Evolutionary conservation across 2,329 filamentous ascomycete genomes (phyloP).

Genomic region (Aspergillus ruber): DNA sequence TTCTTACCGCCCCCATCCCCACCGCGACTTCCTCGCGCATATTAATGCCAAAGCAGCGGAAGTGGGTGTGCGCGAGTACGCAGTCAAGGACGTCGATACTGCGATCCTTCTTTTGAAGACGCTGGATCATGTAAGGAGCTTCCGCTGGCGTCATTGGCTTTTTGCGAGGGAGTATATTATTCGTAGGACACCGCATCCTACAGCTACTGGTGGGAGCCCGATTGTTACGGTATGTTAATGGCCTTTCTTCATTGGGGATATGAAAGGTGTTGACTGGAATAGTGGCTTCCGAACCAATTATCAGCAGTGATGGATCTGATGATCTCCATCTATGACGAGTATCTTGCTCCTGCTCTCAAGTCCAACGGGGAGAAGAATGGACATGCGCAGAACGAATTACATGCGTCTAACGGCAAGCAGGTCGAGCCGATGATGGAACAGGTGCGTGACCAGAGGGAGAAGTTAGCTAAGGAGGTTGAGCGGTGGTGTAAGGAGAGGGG

Average conservation of each 20-base stretch:
- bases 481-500: conserved; percentile 42
- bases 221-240: conserved; percentile 44
- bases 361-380: conserved; percentile 13
- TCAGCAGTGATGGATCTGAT: conserved; percentile 45
- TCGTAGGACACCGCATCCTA: conserved; percentile 39
- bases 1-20: conserved; percentile 80
- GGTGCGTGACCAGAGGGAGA: conserved; percentile 28
- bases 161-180: conserved; percentile 46
- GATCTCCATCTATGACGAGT: conserved; percentile 38
- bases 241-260: neutral
- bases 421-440: conserved; percentile 33
- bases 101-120: conserved; percentile 40
- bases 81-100: conserved; percentile 33
- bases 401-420: conserved; percentile 27
- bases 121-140: conserved; percentile 43
- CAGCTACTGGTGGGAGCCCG: conserved; percentile 44
- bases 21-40: conserved; percentile 74
- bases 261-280: neutral
- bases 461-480: conserved; percentile 36
- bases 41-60: conserved; percentile 53
- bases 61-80: conserved; percentile 34
- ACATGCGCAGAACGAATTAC: conserved; percentile 17
- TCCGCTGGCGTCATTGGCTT: conserved; percentile 46
- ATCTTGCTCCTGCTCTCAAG: conserved; percentile 28
- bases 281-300: conserved; percentile 45